These are phyloP conservation scores for Paxillus ammoniavirescens DNA, from an alignment of 768 basidiomycete genomes.

Conservation along the genomic window DNA sequence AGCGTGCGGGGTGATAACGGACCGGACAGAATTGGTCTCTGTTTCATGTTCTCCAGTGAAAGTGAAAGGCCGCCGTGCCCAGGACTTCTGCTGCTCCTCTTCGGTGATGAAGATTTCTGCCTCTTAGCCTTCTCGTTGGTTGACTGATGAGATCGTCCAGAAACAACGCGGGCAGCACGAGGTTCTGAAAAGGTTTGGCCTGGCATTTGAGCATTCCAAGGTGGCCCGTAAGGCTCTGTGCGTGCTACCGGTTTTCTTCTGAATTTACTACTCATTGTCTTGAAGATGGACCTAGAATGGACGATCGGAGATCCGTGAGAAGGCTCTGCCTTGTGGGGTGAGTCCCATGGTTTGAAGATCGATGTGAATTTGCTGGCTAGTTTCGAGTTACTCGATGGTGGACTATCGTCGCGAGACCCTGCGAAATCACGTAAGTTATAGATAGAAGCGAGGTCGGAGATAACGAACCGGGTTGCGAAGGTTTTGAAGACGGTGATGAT, in stretches of 20 bases:
- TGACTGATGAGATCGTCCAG: constrained; percentile 2
- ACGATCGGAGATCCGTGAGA: neutral
- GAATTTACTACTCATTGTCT: constrained; percentile 15
- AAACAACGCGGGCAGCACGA: neutral
- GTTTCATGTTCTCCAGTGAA: neutral
- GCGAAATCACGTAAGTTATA: neutral
- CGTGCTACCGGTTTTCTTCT: constrained; percentile 27
- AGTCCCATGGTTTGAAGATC: constrained; percentile 20
- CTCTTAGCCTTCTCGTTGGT: neutral
- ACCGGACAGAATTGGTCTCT: neutral
- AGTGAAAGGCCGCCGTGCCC: neutral
- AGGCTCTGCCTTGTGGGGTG: constrained; percentile 10
- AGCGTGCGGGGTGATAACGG: constrained; percentile 19
- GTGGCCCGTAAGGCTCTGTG: constrained; percentile 38
- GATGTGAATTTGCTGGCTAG: constrained; percentile 22
- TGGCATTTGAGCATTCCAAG: constrained; percentile 34
- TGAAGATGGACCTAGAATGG: constrained; percentile 8
- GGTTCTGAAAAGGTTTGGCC: constrained; percentile 3
- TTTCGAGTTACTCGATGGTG: constrained; percentile 3
- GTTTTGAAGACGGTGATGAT: neutral
- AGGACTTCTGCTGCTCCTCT: neutral
- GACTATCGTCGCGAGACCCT: neutral
- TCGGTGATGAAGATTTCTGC: neutral
- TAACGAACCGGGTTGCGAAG: neutral
- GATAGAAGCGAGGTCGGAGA: neutral